Base-by-base conservation (phyloP, 208 protist genomes). In the Herpetomonas muscarum region DNA sequence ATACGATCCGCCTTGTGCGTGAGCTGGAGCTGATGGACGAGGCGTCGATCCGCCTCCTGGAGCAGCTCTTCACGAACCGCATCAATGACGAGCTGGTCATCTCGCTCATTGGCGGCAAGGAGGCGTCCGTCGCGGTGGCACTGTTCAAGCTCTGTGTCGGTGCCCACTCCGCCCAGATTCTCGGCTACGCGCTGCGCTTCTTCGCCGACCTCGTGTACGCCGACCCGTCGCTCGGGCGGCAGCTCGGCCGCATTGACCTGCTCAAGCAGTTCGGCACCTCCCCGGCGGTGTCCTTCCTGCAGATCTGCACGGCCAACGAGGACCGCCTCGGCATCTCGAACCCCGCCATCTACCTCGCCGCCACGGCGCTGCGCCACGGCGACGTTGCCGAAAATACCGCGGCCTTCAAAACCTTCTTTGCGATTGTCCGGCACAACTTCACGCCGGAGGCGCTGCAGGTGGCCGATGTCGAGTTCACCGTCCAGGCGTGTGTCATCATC, bases 21-120 rank as follows among this genome's bases (percentile, higher is more conserved):
- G 72, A 82, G 67, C 67, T 87, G 61, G 63, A 78, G 41, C 62
- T 90, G 22, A 57, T 86, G 4, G 78, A 90, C 56, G 85, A 90
- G 46, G 36, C 60, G 30, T 64, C 66, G 9, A 66, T 89, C 26
- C 74, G 72, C 4, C 45, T 88, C 5, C 55, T 94, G 19, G 84
- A 90, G 70, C 88, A 92, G 41, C 76, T 94, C 55, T 85, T 94
- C 56, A 67, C 57, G 39, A 84, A 80, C 64, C 74, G 78, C 25
- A 54, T 83, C 9, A 64, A 82, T 41, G 64, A 65, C 21, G 69
- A 84, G 19, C 65, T 91, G 3, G 55, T 91, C 22, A 63, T 66
- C 13, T 75, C 73, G 1, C 79, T 91, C 19, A 54, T 89, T n/a
- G 46, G 66, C 22, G 78, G 67, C 21, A 82, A 80, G 25, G 64